Evolutionary conservation across 495 filamentous ascomycete genomes (phyloP).

Genomic region (Apodospora peruviana): DNA sequence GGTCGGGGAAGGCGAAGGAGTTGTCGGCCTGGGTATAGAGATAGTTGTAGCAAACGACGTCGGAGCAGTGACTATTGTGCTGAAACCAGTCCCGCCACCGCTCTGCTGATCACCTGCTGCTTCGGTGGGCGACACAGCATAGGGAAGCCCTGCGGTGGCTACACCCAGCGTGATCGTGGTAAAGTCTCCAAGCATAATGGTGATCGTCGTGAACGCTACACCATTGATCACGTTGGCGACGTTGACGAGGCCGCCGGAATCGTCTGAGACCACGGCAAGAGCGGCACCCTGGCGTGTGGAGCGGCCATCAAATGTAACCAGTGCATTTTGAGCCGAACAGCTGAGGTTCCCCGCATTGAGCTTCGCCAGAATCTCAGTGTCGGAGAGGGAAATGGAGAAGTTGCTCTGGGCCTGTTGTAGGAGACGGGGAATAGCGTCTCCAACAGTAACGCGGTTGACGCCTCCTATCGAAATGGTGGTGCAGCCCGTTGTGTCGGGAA

Average conservation of each 20-base stretch:
- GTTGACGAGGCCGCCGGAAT: slow-evolving; percentile 12
- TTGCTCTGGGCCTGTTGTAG: slow-evolving; percentile 57
- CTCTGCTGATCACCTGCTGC: not conserved
- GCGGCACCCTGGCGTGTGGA: slow-evolving; percentile 28
- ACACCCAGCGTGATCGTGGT: slow-evolving; percentile 26
- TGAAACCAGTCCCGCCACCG: slow-evolving; percentile 17
- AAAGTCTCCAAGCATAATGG: slow-evolving; percentile 22
- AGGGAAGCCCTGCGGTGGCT: slow-evolving; percentile 7
- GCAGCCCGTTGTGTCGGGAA: slow-evolving; percentile 58
- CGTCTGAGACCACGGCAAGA: slow-evolving; percentile 10
- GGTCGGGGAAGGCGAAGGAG: slow-evolving; percentile 8
- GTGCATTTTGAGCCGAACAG: slow-evolving; percentile 76
- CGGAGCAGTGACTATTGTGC: slow-evolving; percentile 25
- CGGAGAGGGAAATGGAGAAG: slow-evolving; percentile 70
- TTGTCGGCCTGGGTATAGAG: slow-evolving; percentile 1
- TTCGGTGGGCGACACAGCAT: slow-evolving; percentile 7
- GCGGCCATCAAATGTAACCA: slow-evolving; percentile 71
- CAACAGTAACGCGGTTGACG: slow-evolving; percentile 69
- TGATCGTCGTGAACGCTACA: slow-evolving; percentile 31
- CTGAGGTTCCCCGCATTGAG: slow-evolving; percentile 69
- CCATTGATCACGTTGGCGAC: slow-evolving; percentile 24
- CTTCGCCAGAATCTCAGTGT: slow-evolving; percentile 60
- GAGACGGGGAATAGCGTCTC: slow-evolving; percentile 67
- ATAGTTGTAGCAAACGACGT: slow-evolving; percentile 1
- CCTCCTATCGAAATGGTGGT: slow-evolving; percentile 54